Base-by-base conservation (phyloP, 2,329 filamentous ascomycete genomes). In the Calonectria fujianensis region DNA sequence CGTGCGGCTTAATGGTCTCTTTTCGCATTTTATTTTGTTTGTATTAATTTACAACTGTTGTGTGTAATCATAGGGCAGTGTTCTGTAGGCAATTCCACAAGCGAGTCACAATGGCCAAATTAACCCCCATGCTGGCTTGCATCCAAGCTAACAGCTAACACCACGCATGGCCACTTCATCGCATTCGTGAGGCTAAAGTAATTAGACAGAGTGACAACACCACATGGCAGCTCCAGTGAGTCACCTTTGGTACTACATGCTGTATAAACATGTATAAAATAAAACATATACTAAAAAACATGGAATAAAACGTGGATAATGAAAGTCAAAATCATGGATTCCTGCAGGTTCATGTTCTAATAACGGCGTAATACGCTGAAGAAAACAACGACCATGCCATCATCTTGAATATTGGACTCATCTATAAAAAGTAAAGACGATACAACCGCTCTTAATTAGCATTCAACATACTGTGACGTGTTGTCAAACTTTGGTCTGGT, bases 121-220 rank as follows among this genome's bases (percentile, higher is more conserved):
- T 27, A n/a, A 39, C 6, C 35, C 57, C 35, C 32, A 24, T 61
- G 32, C 57, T 39, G 37, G 57, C 57, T n/a, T 27, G 20, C 13
- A 37, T 61, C 31, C 32, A 39, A 24, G n/a, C 57, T 24, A 61
- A 14, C 57, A 24, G n/a, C 57, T 24, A 61, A n/a, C 57, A 61
- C 24, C 32, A 37, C 57, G 35, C 24, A n/a, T 35, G 57, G 35
- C 20, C n/a, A 35, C 32, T 61, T 39, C 32, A 61, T 16, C 57
- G 24, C 27, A 11, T 10, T 7, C n/a, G 13, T 4, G 57, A 61
- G 32, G n/a, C 37, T 37, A 39, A 37, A 39, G 20, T 48, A 18
- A 24, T 18, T n/a, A 24, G n/a, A 48, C 45, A 48, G 7, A n/a
- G 45, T 48, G 45, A 48, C 45, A 48, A 24, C 45, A 48, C 20